phyloP scores from a whole-genome alignment of 2,329 filamentous ascomycete genomes.

The Zymoseptoria brevis region DNA sequence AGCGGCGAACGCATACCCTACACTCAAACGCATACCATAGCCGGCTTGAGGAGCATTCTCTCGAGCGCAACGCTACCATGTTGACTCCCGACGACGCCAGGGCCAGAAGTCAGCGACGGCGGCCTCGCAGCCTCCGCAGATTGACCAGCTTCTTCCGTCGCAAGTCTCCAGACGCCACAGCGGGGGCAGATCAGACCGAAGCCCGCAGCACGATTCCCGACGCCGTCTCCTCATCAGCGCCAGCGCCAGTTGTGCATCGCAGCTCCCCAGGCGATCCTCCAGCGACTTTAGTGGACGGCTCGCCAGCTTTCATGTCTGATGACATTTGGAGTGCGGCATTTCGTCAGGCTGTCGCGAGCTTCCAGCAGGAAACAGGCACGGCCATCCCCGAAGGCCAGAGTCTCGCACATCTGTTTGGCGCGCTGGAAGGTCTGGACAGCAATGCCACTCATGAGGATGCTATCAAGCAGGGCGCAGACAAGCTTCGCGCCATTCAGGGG shows the following conservation, averaged over 20 bases:
- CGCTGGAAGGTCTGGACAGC: background rate
- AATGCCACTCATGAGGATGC: background rate
- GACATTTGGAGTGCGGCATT: background rate
- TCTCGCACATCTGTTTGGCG: background rate
- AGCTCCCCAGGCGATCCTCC: background rate
- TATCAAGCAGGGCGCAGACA: background rate
- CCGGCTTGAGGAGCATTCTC: background rate
- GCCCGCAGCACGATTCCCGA: background rate
- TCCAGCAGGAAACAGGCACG: background rate
- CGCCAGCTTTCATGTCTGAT: background rate
- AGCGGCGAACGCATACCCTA: background rate
- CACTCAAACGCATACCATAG: background rate
- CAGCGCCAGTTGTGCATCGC: background rate
- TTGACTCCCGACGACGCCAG: background rate
- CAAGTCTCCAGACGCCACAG: background rate
- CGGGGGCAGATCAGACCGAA: background rate
- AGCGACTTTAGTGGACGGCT: background rate
- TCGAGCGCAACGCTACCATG: background rate
- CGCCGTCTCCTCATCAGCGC: background rate
- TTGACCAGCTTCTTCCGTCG: background rate
- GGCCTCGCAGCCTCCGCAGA: background rate
- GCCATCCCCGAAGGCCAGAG: background rate
- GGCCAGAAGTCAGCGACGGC: background rate
- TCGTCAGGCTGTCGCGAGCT: background rate
- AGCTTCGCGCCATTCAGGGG: background rate